These are phyloP conservation scores for Umbelopsis sp. DNA, from an alignment of 192 early-diverging fungal species.

Conservation along the genomic window DNA sequence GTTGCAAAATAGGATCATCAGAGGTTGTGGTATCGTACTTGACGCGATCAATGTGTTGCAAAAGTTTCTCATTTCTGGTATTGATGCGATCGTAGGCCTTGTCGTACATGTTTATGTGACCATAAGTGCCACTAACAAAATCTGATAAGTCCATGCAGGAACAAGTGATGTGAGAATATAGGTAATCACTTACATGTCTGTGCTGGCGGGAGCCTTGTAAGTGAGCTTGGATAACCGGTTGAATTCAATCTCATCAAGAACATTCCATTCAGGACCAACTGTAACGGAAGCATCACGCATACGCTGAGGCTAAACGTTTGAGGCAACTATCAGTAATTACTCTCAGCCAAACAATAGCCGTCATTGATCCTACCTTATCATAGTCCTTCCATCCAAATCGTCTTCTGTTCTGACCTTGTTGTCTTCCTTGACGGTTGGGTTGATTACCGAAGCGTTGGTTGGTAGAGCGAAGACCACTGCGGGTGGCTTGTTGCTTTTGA, in stretches of 20 bases:
- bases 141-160: neutral
- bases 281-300: constrained; percentile 85
- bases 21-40: constrained; percentile 79
- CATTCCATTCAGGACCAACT: constrained; percentile 87
- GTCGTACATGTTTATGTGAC: constrained; percentile 75
- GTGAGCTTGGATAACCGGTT: constrained; percentile 80
- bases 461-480: constrained; percentile 40
- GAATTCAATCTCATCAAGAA: constrained; percentile 96
- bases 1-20: constrained; percentile 84
- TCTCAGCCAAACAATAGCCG: too few species aligned
- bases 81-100: constrained; percentile 84
- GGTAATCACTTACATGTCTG: constrained; percentile 67
- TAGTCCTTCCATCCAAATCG: constrained; percentile 49
- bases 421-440: constrained; percentile 10
- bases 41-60: constrained; percentile 67
- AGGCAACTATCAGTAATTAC: too few species aligned
- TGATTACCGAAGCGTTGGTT: constrained; percentile 38
- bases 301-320: constrained; percentile 59
- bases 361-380: constrained; percentile 30
- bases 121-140: constrained; percentile 66
- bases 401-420: constrained; percentile 29
- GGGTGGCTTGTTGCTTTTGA: constrained; percentile 43
- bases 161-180: constrained; percentile 23
- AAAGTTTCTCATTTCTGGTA: constrained; percentile 74
- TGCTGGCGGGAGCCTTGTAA: constrained; percentile 75